Evolutionary conservation across 257 asterid genomes (phyloP), one percentile per base, ranked within the genome.

Genomic region (Solanum appendiculatum): DNA sequence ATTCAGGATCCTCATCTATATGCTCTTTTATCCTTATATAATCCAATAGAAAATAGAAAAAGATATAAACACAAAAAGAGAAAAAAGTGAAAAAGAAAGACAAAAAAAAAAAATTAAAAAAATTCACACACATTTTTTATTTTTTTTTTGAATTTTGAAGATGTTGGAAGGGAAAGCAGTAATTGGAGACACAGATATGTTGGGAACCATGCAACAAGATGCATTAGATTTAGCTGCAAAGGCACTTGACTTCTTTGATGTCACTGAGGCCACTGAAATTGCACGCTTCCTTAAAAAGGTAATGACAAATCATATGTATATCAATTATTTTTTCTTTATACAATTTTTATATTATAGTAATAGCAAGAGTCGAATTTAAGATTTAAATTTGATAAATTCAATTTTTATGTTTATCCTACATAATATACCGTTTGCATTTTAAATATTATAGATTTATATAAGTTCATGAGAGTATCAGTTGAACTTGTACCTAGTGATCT

Each of bases 81-180:
- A 27, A 10, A 25, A 70, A 34, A 25, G 70, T 9, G 66, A 46
- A 80, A 46, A 80, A 25, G 29, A 58, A 58, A 58, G 31, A 25
- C 15, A 21, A 21, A 21, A 21, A 39, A 37, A 39, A 39, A 39
- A 1, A n/a, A n/a, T n/a, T n/a, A 46, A 51, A 18, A 54, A 18
- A 54, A 54, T 6, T 54, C 7, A 60, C 10, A 58, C 14, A n/a
- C n/a, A n/a, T 2, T 54, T 18, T 18, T 54, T 48, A 14, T 5
- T 1, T 64, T 78, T 34, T 7, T 56, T 68, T 7, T 6, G 11
- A 6, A 33, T 23, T 0, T 70, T 14, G 25, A 87, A 15, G 2
- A 96, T 96, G 98, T 75, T 96, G 23, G 98, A 96, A 92, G 98
- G 98, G 18, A 96, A 96, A 37, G 99, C 98, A 51, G 91, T 96